Evolutionary conservation across 768 basidiomycete species (phyloP).

Genomic region (Naganishia vaughanmartiniae): DNA sequence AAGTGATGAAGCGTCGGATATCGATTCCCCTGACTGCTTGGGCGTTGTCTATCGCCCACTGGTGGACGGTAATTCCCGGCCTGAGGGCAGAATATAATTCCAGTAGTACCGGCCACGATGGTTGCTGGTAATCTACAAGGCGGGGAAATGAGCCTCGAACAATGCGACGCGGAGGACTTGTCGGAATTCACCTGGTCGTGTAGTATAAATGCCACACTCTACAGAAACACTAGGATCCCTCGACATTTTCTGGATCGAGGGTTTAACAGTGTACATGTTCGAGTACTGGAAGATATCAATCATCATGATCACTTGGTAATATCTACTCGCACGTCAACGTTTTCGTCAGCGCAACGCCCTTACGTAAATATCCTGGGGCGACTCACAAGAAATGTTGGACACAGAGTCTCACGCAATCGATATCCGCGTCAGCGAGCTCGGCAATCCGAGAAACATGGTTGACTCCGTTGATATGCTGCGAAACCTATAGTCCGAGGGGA

Average conservation of each 20-base stretch:
- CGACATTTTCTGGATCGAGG: constrained; percentile 81
- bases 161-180: constrained; percentile 3
- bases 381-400: constrained; percentile 87
- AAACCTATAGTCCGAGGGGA: constrained; percentile 58
- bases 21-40: constrained; percentile 76
- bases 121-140: constrained; percentile 55
- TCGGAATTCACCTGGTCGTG: constrained; percentile 62
- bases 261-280: constrained; percentile 91
- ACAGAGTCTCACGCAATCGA: constrained; percentile 74
- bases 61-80: constrained; percentile 74
- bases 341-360: neutral
- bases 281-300: constrained; percentile 97
- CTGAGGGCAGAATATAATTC: constrained; percentile 81
- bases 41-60: constrained; percentile 80
- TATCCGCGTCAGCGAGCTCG: constrained; percentile 82
- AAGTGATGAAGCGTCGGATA: constrained; percentile 88
- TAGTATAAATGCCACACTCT: constrained; percentile 91
- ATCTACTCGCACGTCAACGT: constrained; percentile 57
- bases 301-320: constrained; percentile 94
- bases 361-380: neutral
- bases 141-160: neutral
- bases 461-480: constrained; percentile 78
- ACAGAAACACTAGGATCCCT: constrained; percentile 76
- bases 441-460: constrained; percentile 91
- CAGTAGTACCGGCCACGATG: constrained; percentile 83